These are phyloP conservation scores for Knufia fluminis DNA, from an alignment of 2,329 filamentous ascomycete genomes.

Conservation along the genomic window DNA sequence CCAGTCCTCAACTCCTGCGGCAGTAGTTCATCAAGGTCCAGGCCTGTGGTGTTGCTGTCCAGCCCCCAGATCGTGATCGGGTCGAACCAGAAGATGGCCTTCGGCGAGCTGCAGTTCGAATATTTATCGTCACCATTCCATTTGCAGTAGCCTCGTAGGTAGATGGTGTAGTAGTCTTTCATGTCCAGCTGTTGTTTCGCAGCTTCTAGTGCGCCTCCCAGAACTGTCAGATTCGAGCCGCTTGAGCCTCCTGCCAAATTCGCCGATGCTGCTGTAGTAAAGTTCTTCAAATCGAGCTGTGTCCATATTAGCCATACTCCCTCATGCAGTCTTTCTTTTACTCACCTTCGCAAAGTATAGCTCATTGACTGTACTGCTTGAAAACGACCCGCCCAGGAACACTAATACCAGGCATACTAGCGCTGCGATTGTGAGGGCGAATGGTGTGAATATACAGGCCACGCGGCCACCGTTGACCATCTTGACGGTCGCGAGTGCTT, in stretches of 20 bases:
- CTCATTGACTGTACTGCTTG: constrained; percentile 37
- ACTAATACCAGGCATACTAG: constrained; percentile 58
- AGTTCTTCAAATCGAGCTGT: constrained; percentile 51
- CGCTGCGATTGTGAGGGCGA: constrained; percentile 67
- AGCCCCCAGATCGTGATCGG: constrained; percentile 59
- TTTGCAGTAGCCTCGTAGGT: constrained; percentile 80
- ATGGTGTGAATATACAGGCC: constrained; percentile 78
- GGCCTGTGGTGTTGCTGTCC: constrained; percentile 42
- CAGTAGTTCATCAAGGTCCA: constrained; percentile 51
- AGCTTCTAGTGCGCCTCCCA: constrained; percentile 28
- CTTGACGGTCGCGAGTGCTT: not conserved
- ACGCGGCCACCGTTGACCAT: constrained; percentile 71
- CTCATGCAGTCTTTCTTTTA: not conserved
- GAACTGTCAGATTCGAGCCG: constrained; percentile 28
- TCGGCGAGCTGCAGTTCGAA: constrained; percentile 57
- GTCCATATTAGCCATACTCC: constrained; percentile 32
- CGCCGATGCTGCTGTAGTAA: constrained; percentile 43
- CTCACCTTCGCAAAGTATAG: constrained; percentile 48
- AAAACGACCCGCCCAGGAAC: constrained; percentile 47
- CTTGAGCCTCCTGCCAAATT: constrained; percentile 25
- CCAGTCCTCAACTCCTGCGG: constrained; percentile 58
- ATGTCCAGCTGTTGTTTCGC: constrained; percentile 47
- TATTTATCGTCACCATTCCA: constrained; percentile 46
- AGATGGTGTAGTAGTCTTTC: constrained; percentile 68
- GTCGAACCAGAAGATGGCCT: constrained; percentile 69